A percentile compares a stretch with the other conserved stretches of the same genome.
Evolutionary conservation across 2,329 filamentous ascomycete species (phyloP).

Genomic region (Phaeosphaeriaceae sp.): DNA sequence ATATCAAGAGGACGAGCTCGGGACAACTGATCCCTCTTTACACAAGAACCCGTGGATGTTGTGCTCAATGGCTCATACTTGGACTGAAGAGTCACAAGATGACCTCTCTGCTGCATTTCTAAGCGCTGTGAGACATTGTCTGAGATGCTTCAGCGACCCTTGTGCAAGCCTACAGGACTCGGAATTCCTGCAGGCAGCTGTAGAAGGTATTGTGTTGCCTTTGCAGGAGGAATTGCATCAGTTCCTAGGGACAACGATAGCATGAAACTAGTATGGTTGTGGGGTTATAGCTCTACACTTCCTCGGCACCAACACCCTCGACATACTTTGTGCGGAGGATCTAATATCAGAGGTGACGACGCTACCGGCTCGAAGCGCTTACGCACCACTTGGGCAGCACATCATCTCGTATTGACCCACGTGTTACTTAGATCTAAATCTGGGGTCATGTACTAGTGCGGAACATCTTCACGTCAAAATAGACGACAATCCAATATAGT

Average conservation of each 20-base stretch:
- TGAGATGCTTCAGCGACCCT: conserved; percentile 44
- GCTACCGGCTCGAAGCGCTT: conserved; percentile 17
- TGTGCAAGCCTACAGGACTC: conserved; percentile 41
- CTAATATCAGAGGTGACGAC: conserved; percentile 1
- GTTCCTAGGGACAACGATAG: conserved; percentile 39
- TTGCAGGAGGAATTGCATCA: conserved; percentile 46
- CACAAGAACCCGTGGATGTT: conserved; percentile 37
- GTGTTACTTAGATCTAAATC: conserved; percentile 28
- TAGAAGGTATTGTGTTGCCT: conserved; percentile 46
- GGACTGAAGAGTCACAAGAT: conserved; percentile 42
- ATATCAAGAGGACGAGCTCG: conserved; percentile 32
- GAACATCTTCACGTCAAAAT: conserved; percentile 11
- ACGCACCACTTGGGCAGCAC: conserved; percentile 20
- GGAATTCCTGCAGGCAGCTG: conserved; percentile 45
- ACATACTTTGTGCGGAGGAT: not conserved
- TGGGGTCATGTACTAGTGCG: conserved; percentile 32
- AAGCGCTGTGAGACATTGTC: conserved; percentile 42
- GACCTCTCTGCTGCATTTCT: conserved; percentile 46
- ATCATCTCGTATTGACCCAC: conserved; percentile 40
- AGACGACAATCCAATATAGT: conserved; percentile 3
- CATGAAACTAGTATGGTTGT: conserved; percentile 10
- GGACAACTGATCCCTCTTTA: conserved; percentile 13
- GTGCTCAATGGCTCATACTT: conserved; percentile 42
- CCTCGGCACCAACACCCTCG: not conserved
- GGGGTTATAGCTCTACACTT: not conserved